Conservation (phyloP, 164 flowering plant species). For the Dillenia suffruticosa region DNA sequence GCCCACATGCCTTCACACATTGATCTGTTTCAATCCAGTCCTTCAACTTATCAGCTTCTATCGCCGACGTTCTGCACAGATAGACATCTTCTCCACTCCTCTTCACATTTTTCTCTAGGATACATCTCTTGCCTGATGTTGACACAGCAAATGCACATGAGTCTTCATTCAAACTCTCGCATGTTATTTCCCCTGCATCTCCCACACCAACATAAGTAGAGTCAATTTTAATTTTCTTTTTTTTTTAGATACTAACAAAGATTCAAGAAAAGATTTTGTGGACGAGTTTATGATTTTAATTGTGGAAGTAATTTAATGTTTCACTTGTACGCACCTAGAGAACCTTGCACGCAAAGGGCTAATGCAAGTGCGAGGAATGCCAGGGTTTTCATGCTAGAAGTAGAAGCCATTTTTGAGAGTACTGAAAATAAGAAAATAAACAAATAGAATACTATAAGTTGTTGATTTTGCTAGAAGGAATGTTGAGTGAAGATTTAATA, state of each 20-base stretch:
- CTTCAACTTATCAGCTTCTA: constrained; percentile 42
- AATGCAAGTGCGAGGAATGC: constrained; percentile 18
- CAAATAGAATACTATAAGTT: too few relatives aligned
- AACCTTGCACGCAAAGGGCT: constrained; percentile 18
- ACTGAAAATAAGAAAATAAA: too few relatives aligned
- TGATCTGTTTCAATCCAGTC: constrained; percentile 49
- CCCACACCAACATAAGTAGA: too few relatives aligned
- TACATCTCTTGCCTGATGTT: constrained; percentile 54
- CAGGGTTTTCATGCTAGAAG: constrained; percentile 11
- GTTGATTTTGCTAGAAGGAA: too few relatives aligned
- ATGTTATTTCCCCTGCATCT: constrained; percentile 34
- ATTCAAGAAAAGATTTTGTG: background rate
- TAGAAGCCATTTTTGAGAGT: background rate
- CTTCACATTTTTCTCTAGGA: constrained; percentile 52
- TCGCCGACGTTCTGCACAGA: constrained; percentile 46
- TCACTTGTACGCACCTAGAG: constrained; percentile 16
- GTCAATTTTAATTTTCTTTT: too few relatives aligned
- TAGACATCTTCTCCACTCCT: constrained; percentile 41
- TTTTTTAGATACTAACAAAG: background rate
- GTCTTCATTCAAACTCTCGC: constrained; percentile 41
- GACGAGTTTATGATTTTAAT: too few relatives aligned
- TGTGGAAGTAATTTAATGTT: too few relatives aligned
- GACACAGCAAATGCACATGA: constrained; percentile 63
- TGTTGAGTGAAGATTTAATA: too few relatives aligned
- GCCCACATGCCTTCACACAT: constrained; percentile 56